phyloP scores from a whole-genome alignment of 148 eudicot genomes.

The Salicornia ramosissima region DNA sequence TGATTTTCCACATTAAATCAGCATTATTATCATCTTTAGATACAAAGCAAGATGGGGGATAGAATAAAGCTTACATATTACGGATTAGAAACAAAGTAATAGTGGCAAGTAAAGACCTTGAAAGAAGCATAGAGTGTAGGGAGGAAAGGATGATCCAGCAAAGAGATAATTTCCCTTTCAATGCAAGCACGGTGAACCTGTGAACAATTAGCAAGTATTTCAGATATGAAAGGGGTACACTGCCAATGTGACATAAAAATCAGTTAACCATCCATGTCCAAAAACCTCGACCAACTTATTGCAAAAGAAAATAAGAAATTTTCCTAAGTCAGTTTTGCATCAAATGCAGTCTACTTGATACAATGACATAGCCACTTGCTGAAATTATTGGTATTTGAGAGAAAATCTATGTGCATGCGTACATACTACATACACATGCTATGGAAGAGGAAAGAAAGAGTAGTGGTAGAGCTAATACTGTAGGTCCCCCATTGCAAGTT shows the following conservation, averaged over 20 bases:
- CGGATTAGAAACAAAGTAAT: background rate
- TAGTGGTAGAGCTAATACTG: no score
- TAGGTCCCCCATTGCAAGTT: background rate
- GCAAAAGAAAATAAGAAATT: background rate
- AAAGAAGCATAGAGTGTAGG: slow-evolving; percentile 88
- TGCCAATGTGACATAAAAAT: background rate
- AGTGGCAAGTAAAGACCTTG: slow-evolving; percentile 45
- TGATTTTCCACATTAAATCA: background rate
- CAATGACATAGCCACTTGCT: background rate
- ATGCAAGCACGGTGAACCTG: slow-evolving; percentile 98
- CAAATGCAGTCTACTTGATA: background rate
- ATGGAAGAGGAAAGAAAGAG: no score
- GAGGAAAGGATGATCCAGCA: slow-evolving; percentile 92
- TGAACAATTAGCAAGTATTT: slow-evolving; percentile 26
- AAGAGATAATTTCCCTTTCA: slow-evolving; percentile 87
- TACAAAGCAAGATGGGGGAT: background rate
- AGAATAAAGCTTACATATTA: background rate
- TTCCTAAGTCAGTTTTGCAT: background rate
- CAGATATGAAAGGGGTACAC: background rate
- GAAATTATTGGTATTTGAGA: background rate
- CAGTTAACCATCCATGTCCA: background rate
- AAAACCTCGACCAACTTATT: background rate
- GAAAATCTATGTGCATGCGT: background rate
- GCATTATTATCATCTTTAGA: background rate
- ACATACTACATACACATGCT: background rate